These are phyloP conservation scores for Neurospora tetrasperma DNA, from an alignment of 495 filamentous ascomycete species.

Conservation along the genomic window DNA sequence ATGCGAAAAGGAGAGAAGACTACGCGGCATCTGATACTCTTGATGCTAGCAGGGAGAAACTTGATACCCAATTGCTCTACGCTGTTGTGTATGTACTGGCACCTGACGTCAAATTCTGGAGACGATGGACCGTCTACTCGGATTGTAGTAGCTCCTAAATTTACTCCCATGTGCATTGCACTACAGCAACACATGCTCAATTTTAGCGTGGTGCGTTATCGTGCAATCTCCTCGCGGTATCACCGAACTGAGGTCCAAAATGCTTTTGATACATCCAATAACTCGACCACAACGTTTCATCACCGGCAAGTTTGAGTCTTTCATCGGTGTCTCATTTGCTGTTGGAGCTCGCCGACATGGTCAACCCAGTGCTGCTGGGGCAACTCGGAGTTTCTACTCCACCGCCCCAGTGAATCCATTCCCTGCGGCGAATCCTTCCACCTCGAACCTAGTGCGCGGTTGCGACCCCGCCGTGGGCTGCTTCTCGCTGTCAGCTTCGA, in stretches of 20 bases:
- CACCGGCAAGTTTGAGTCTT: not conserved
- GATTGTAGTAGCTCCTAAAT: not conserved
- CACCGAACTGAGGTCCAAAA: slow-evolving; percentile 2
- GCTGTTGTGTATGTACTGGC: not conserved
- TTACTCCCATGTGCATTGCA: not conserved
- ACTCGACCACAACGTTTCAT: not conserved
- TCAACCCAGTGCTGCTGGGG: not conserved
- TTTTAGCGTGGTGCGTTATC: not conserved
- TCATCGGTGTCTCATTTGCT: not conserved
- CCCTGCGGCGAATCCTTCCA: not conserved
- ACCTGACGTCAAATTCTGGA: not conserved
- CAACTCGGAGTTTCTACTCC: slow-evolving; percentile 5
- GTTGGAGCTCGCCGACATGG: not conserved
- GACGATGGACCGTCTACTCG: not conserved
- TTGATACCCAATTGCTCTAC: not conserved
- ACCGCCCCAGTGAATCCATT: slow-evolving; percentile 7
- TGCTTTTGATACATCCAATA: slow-evolving; percentile 12
- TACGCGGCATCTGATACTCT: not conserved
- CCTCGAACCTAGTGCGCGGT: not conserved
- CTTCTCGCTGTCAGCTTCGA: not conserved
- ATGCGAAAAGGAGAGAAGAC: not conserved
- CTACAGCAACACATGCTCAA: not conserved
- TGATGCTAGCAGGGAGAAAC: not conserved
- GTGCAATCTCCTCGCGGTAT: not conserved
- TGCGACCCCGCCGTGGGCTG: not conserved